A percentile compares a stretch with the other conserved stretches of the same genome.
Conservation (phyloP, 305 asterid genomes). For the Solanum aculeatissimum region DNA sequence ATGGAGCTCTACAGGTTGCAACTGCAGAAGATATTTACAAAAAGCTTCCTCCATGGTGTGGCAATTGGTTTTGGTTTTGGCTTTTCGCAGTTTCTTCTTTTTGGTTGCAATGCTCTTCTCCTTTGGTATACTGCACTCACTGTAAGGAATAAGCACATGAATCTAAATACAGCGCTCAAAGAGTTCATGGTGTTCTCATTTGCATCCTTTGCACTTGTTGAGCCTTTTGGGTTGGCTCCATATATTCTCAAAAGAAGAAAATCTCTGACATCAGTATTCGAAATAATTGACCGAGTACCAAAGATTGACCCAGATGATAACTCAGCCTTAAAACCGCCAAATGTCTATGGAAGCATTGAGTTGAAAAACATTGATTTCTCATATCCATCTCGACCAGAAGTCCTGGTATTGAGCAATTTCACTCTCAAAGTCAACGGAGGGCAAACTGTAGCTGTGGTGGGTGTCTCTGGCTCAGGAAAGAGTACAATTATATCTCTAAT, state of each 20-base stretch:
- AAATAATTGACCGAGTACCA: slow-evolving; percentile 89
- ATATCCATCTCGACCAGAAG: slow-evolving; percentile 90
- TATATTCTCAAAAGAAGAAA: slow-evolving; percentile 90
- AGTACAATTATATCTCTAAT: slow-evolving; percentile 92
- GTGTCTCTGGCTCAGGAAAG: slow-evolving; percentile 98
- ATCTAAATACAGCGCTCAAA: slow-evolving; percentile 65
- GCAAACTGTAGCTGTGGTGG: slow-evolving; percentile 93
- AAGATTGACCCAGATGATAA: slow-evolving; percentile 95
- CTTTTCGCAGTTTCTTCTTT: slow-evolving; percentile 95
- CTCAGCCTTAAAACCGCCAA: slow-evolving; percentile 87
- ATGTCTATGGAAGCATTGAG: slow-evolving; percentile 98
- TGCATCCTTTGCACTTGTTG: slow-evolving; percentile 96
- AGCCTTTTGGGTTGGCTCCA: slow-evolving; percentile 99
- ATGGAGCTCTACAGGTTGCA: slow-evolving; percentile 96
- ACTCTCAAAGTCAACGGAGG: slow-evolving; percentile 95
- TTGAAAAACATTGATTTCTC: slow-evolving; percentile 88
- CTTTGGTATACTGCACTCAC: slow-evolving; percentile 94
- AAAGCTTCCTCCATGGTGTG: slow-evolving; percentile 95
- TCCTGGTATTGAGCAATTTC: slow-evolving; percentile 89
- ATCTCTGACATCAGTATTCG: slow-evolving; percentile 82
- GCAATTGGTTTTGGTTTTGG: slow-evolving; percentile 97
- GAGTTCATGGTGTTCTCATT: slow-evolving; percentile 99
- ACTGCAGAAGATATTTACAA: slow-evolving; percentile 69
- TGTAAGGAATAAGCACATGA: slow-evolving; percentile 48
- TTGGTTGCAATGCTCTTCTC: slow-evolving; percentile 94